Evolutionary conservation across 805 yeast genomes (phyloP).

Genomic region (Ogataea angusta): DNA sequence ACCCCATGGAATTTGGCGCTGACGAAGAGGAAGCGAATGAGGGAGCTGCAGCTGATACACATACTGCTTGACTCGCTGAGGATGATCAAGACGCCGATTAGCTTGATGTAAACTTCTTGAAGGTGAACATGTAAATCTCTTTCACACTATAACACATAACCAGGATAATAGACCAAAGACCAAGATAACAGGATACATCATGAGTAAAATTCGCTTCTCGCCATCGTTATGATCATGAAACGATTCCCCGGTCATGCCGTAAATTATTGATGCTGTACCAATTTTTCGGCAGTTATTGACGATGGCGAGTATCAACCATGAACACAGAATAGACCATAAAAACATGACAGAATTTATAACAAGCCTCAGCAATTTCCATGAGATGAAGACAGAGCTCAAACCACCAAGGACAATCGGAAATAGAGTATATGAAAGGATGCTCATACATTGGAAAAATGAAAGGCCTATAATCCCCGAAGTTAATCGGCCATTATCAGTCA

Average conservation of each 20-base stretch:
- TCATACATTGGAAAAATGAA: slow-evolving; percentile 52
- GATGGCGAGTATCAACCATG: slow-evolving; percentile 49
- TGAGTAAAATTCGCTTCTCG: slow-evolving; percentile 51
- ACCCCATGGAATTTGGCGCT: slow-evolving; percentile 74
- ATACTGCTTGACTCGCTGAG: no score
- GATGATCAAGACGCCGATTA: no score
- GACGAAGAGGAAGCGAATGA: slow-evolving; percentile 52
- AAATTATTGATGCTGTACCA: slow-evolving; percentile 19
- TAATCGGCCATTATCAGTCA: slow-evolving; percentile 25
- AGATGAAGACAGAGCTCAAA: slow-evolving; percentile 40
- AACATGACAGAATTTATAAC: slow-evolving; percentile 39
- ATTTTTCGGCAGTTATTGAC: slow-evolving; percentile 33
- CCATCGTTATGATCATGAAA: slow-evolving; percentile 39
- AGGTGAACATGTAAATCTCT: no score
- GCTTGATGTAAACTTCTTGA: no score
- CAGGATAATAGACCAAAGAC: slow-evolving; percentile 52
- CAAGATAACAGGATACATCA: slow-evolving; percentile 51
- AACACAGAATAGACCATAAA: slow-evolving; percentile 52
- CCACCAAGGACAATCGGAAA: slow-evolving; percentile 54
- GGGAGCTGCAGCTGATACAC: slow-evolving; percentile 7
- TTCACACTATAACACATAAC: slow-evolving; percentile 46
- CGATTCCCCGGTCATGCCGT: slow-evolving; percentile 11
- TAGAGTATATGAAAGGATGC: slow-evolving; percentile 53
- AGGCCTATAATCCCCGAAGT: slow-evolving; percentile 37
- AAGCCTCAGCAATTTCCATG: slow-evolving; percentile 42